Conservation (phyloP, 257 asterid genomes). For the Echium plantagineum region DNA sequence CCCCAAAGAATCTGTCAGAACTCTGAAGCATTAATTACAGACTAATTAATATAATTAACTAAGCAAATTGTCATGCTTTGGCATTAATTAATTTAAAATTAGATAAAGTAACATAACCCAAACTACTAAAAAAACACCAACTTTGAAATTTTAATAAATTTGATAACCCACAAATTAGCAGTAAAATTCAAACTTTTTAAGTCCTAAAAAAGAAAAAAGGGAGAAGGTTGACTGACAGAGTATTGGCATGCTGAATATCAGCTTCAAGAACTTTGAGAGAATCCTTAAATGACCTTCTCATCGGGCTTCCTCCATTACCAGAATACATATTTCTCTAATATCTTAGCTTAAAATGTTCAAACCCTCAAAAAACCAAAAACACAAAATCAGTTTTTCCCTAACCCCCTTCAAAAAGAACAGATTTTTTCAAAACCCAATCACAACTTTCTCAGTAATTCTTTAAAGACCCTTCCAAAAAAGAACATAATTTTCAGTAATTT, state of each 20-base stretch:
- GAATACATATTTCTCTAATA: conserved; percentile 23
- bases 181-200: background rate
- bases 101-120: background rate
- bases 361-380: too few relatives aligned
- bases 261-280: conserved; percentile 80
- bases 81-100: too few relatives aligned
- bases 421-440: too few relatives aligned
- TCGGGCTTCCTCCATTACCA: conserved; percentile 35
- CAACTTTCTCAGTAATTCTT: too few relatives aligned
- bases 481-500: too few relatives aligned
- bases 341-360: background rate
- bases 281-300: conserved; percentile 68
- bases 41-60: background rate
- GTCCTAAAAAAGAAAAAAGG: background rate
- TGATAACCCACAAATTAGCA: background rate
- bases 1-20: background rate
- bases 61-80: too few relatives aligned
- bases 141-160: background rate
- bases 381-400: too few relatives aligned
- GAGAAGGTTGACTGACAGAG: conserved; percentile 32
- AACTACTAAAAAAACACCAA: background rate
- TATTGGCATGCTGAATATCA: conserved; percentile 83
- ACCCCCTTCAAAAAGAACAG: too few relatives aligned
- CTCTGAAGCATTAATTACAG: background rate
- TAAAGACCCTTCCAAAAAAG: background rate